phyloP scores from a whole-genome alignment of 441 rosid genomes.

The Sinapis alba region DNA sequence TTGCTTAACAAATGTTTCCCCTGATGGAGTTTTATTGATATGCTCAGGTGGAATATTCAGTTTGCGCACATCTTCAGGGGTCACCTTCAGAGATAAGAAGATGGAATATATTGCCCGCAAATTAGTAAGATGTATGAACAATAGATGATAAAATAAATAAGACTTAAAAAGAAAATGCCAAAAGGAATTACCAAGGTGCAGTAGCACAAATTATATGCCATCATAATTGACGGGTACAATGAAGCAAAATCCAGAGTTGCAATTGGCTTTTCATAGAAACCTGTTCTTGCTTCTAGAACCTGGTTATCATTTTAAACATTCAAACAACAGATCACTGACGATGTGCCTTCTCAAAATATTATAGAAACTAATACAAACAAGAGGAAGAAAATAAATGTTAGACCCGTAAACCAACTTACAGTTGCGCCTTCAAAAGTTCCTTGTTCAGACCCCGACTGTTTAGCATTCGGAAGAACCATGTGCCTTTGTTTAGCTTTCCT shows the following conservation, averaged over 20 bases:
- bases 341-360: slow-evolving; percentile 6
- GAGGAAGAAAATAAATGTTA: slow-evolving; percentile 12
- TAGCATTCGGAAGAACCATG: slow-evolving; percentile 87
- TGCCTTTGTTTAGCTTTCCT: slow-evolving; percentile 91
- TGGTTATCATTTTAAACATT: slow-evolving; percentile 42
- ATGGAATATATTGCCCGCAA: slow-evolving; percentile 23
- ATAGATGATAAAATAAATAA: not conserved
- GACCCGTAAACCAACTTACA: slow-evolving; percentile 56
- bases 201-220: slow-evolving; percentile 98
- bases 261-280: slow-evolving; percentile 94
- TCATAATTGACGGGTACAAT: slow-evolving; percentile 97
- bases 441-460: slow-evolving; percentile 91
- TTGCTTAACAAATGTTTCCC: slow-evolving; percentile 94
- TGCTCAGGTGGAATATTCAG: slow-evolving; percentile 85
- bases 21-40: slow-evolving; percentile 88
- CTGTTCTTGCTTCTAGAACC: slow-evolving; percentile 95
- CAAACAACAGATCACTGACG: slow-evolving; percentile 11
- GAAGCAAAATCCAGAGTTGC: slow-evolving; percentile 99
- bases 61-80: slow-evolving; percentile 84
- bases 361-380: not conserved
- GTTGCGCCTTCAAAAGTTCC: slow-evolving; percentile 99
- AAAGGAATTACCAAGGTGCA: slow-evolving; percentile 79
- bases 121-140: slow-evolving; percentile 8
- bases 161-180: slow-evolving; percentile 18
- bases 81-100: slow-evolving; percentile 59